Base-by-base conservation (phyloP, 2,329 filamentous ascomycete genomes). In the Exserohilum rostratum region DNA sequence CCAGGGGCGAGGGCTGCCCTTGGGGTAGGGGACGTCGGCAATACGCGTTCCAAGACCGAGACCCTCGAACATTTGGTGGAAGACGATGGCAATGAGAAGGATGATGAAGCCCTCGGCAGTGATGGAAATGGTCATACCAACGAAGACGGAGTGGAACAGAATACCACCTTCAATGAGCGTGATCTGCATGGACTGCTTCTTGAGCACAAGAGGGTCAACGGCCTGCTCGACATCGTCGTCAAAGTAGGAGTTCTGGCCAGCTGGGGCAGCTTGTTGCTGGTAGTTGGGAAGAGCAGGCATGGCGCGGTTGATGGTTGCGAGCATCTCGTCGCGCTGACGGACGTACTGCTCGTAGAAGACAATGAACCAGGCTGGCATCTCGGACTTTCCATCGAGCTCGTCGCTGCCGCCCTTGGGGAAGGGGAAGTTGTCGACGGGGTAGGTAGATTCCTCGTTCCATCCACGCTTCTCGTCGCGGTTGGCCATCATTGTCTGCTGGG, bases 41-140 rank as follows among this genome's bases (percentile, higher is more conserved):
- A 87, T 81, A 44, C 85, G 78, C 0, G 85, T 83, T 12, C 85
- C 85, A 33, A 87, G 83, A 70, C 85, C 85, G 0, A 87, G 79
- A 46, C 85, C 85, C 61, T 87, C 85, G 53, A 87, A 87, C 10
- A 82, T 80, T 65, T 87, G 85, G 61, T 87, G 85, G 74, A 87
- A 87, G 50, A 86, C 80, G 1, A 88, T 77, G 34, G 87, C 85
- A 2, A 82, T 80, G 66, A 86, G 85, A 2, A 87, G 76, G 0
- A 83, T 82, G 29, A 75, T 70, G 72, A 87, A 87, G 42, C 86
- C 84, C 0, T 79, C 71, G 20, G 83, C 81, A 0, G 81, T 79
- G n/a, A 85, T 83, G 7, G 83, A 85, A 9, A 87, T 76, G 48
- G 85, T 87, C 48, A 87, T 78, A 2, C 85, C 85, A 56, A 87